Conservation (phyloP, 2,329 filamentous ascomycete genomes). For the Juglanconis juglandina region DNA sequence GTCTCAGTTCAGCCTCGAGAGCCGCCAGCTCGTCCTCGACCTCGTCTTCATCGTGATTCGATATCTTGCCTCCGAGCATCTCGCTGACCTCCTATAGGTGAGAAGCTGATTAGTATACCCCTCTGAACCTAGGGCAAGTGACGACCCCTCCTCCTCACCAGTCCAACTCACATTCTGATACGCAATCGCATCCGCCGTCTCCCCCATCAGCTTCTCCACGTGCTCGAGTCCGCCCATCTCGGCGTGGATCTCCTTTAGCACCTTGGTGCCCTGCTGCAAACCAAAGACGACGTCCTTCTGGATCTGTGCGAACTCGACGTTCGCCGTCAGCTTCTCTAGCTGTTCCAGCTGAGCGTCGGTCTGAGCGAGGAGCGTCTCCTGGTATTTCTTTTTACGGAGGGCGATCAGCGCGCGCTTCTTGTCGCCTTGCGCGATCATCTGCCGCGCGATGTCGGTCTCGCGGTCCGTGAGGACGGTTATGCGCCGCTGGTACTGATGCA, state of each 20-base stretch:
- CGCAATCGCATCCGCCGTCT: constrained; percentile 82
- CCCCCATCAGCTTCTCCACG: constrained; percentile 92
- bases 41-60: constrained; percentile 93
- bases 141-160: background rate
- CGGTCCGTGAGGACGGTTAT: constrained; percentile 81
- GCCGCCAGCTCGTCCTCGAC: constrained; percentile 92
- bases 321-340: constrained; percentile 80
- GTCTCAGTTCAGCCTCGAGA: constrained; percentile 61
- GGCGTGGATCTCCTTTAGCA: constrained; percentile 84
- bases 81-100: constrained; percentile 77
- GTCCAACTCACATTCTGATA: constrained; percentile 71
- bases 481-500: constrained; percentile 91
- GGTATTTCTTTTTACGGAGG: constrained; percentile 92
- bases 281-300: constrained; percentile 96
- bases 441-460: constrained; percentile 80
- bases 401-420: constrained; percentile 80
- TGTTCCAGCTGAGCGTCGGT: constrained; percentile 93
- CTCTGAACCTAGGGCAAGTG: background rate
- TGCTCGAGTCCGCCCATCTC: constrained; percentile 95
- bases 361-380: constrained; percentile 82
- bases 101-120: constrained; percentile 1
- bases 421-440: constrained; percentile 77
- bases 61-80: constrained; percentile 82
- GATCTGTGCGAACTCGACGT: constrained; percentile 92
- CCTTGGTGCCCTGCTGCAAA: constrained; percentile 83